phyloP scores from a whole-genome alignment of 1,284 basidiomycete genomes.

The Rhodotorula glutinis region DNA sequence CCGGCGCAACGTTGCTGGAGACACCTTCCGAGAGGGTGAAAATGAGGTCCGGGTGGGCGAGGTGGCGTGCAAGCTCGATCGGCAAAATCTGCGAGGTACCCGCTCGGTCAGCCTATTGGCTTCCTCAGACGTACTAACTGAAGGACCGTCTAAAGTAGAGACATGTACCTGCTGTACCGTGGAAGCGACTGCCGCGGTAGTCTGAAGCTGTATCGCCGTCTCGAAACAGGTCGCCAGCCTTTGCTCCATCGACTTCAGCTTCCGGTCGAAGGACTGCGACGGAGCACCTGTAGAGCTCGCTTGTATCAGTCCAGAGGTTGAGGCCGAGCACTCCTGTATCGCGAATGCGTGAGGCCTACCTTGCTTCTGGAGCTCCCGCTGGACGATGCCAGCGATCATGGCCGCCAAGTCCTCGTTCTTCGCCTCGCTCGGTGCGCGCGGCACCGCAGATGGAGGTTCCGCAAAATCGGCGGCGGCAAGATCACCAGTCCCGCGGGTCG shows the following conservation, averaged over 20 bases:
- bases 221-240: not conserved
- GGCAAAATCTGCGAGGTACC: conserved; percentile 60
- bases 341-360: conserved; percentile 53
- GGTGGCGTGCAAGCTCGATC: conserved; percentile 67
- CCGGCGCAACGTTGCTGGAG: conserved; percentile 7
- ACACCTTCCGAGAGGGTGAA: conserved; percentile 59
- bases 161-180: not conserved
- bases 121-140: no score
- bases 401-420: conserved; percentile 57
- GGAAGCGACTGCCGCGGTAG: not conserved
- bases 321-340: not conserved
- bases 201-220: not conserved
- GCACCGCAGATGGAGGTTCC: no score
- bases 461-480: not conserved
- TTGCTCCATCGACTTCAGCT: not conserved
- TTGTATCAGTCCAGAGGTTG: not conserved
- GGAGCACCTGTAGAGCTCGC: not conserved
- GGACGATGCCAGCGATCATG: conserved; percentile 62
- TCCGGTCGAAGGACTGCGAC: not conserved
- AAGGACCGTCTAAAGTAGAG: no score
- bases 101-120: not conserved
- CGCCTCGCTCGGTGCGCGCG: not conserved
- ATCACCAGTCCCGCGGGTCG: no score
- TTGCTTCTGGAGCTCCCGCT: conserved; percentile 64
- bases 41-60: conserved; percentile 69